These are phyloP conservation scores for Fusarium goolgardi DNA, from an alignment of 2,329 filamentous ascomycete genomes.

Conservation along the genomic window DNA sequence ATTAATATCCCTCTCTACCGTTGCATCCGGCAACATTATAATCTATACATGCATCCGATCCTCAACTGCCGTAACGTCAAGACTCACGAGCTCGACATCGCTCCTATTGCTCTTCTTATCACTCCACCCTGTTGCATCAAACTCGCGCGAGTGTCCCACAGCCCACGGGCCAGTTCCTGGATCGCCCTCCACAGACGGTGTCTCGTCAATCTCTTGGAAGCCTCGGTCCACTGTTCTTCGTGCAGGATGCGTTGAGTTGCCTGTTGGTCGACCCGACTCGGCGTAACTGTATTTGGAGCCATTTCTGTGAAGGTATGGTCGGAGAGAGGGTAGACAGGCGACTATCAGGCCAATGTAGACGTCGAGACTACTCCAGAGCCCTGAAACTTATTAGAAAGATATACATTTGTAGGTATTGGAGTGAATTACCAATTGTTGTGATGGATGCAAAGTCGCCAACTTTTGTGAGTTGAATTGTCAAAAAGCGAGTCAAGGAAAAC, in stretches of 20 bases:
- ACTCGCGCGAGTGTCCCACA: constrained; percentile 9
- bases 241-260: constrained; percentile 8
- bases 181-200: constrained; percentile 6
- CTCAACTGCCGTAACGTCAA: constrained; percentile 3
- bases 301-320: constrained; percentile 33
- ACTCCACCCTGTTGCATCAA: constrained; percentile 19
- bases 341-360: constrained; percentile 36
- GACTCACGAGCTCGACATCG: constrained; percentile 20
- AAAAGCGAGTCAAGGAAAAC: constrained; percentile 37
- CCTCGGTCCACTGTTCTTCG: constrained; percentile 11
- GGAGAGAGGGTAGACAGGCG: constrained; percentile 38
- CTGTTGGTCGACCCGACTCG: constrained; percentile 14
- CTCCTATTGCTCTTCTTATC: constrained; percentile 34
- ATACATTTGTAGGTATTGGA: fast-evolving
- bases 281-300: constrained; percentile 17
- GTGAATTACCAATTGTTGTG: constrained; percentile 29
- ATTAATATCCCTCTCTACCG: background rate
- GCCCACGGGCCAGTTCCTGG: background rate
- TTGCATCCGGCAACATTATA: background rate
- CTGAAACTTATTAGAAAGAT: background rate
- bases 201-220: constrained; percentile 37
- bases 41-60: background rate
- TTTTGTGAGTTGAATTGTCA: constrained; percentile 21
- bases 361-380: constrained; percentile 38
- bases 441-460: constrained; percentile 25